A percentile compares a stretch with the other conserved stretches of the same genome.
Evolutionary conservation across 139 green algal genomes (phyloP).

Genomic region (Zygnema cylindricum): DNA sequence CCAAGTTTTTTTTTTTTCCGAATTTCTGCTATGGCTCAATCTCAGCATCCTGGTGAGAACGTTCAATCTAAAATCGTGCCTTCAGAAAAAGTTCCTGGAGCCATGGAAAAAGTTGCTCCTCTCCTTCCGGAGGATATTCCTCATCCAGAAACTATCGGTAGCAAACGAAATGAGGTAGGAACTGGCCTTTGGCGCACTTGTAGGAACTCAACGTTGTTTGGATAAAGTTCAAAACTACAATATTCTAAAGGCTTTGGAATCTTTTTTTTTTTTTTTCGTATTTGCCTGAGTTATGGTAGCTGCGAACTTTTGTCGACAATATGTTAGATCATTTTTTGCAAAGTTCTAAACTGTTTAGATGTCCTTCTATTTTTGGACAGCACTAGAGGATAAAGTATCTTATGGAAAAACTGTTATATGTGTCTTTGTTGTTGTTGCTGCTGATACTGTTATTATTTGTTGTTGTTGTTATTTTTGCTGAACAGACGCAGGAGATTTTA

Average conservation of each 20-base stretch:
- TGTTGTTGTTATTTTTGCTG: not conserved
- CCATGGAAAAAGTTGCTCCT: constrained; percentile 7
- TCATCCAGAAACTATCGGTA: constrained; percentile 2
- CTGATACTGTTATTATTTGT: not conserved
- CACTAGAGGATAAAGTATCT: not conserved
- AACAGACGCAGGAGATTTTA: constrained; percentile 12
- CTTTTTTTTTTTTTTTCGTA: not conserved
- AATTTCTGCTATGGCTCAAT: not conserved
- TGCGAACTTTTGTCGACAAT: not conserved
- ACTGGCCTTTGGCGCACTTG: too few species aligned
- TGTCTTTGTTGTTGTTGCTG: not conserved
- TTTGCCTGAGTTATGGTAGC: not conserved
- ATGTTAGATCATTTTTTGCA: not conserved
- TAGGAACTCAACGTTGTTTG: too few species aligned
- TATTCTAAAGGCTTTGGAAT: too few species aligned
- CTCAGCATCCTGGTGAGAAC: not conserved
- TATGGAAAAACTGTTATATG: not conserved
- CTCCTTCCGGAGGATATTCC: constrained; percentile 6
- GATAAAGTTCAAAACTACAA: too few species aligned
- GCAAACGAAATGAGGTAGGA: not conserved
- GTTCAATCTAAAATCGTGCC: not conserved
- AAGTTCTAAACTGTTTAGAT: not conserved
- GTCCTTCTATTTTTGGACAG: not conserved
- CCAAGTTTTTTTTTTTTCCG: too few species aligned
- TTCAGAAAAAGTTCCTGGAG: constrained; percentile 13